Evolutionary conservation across 164 flowering plant genomes (phyloP), one percentile per base, ranked within the genome.

Genomic region (Umbellularia californica): DNA sequence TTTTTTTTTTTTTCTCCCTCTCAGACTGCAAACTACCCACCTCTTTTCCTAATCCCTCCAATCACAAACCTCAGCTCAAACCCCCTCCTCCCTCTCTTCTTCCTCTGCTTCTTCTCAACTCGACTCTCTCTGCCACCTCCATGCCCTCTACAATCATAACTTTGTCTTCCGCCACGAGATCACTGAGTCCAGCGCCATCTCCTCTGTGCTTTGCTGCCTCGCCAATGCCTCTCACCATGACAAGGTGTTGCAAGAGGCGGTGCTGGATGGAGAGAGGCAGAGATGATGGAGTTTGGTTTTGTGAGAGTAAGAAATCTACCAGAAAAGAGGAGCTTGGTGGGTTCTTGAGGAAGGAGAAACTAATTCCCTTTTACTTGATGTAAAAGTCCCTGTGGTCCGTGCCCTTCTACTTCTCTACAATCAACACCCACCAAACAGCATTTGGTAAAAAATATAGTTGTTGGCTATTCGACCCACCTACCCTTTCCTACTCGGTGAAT

Each of bases 131-230:
- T 72, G 74, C 70, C 89, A 79, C 22, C 90, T 95, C 79, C 77
- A 68, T 66, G 68, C 82, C 68, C 78, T 87, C 41, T 82, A 88
- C 22, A 96, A 92, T 77, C 77, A 87, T 20, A 89, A 88, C 83
- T 77, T 82, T 6, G 79, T 50, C 9, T 76, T 85, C 75, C 93
- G 96, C 2, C 82, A 85, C 11, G 74, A 78, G 50, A 71, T 96
- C 27, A 83, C 91, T 50, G 96, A 96, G 77, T 87, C 92, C 0
- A 97, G 97, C 12, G 95, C 86, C 20, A 90, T 89, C 15, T 83
- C 97, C 14, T 89, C 91, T 1, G 84, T 91, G 12, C 86, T 94
- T 28, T 70, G 74, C 55, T 90, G 86, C 74, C 64, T 71, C 58
- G 20, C 50, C 22, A 50, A 64, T 19, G 85, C 88, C n/a, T 86